These are phyloP conservation scores for Picea sitchensis DNA, from an alignment of 75 land plant genomes.

Conservation along the genomic window DNA sequence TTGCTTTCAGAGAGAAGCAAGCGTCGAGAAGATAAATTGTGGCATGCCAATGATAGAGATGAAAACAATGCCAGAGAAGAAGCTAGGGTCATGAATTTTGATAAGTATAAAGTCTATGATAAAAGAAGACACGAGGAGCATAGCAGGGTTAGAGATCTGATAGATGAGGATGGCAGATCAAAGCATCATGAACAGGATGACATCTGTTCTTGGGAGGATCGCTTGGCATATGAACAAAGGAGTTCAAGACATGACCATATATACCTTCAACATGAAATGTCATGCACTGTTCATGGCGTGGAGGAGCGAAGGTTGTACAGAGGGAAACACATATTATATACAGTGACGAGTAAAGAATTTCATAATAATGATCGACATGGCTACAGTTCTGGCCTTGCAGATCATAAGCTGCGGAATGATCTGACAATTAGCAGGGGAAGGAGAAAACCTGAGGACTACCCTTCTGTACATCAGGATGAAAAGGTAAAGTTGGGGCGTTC, in stretches of 20 bases:
- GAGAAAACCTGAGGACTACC: not conserved
- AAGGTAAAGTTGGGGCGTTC: slow-evolving; percentile 6
- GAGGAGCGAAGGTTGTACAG: slow-evolving; percentile 24
- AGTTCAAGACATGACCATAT: slow-evolving; percentile 37
- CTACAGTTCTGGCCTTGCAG: not conserved
- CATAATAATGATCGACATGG: not conserved
- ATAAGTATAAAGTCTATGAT: slow-evolving; percentile 27
- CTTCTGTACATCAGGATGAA: not conserved
- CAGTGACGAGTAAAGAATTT: not conserved
- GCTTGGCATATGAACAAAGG: slow-evolving; percentile 23
- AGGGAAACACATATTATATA: slow-evolving; percentile 18
- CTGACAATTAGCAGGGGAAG: not conserved
- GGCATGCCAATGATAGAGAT: slow-evolving; percentile 17
- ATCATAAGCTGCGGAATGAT: not conserved
- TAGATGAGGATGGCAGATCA: slow-evolving; percentile 23
- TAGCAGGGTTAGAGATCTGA: slow-evolving; percentile 23
- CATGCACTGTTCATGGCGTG: slow-evolving; percentile 14
- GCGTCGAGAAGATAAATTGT: slow-evolving; percentile 26
- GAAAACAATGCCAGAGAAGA: slow-evolving; percentile 24
- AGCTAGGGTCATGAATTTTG: slow-evolving; percentile 18
- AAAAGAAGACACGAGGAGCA: slow-evolving; percentile 21
- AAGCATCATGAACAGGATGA: slow-evolving; percentile 37
- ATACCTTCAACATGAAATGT: slow-evolving; percentile 21
- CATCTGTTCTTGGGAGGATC: slow-evolving; percentile 28
- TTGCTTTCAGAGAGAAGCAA: slow-evolving; percentile 18